These are phyloP conservation scores for Bipolaris zeicola DNA, from an alignment of 2,329 filamentous ascomycete species.

Conservation along the genomic window DNA sequence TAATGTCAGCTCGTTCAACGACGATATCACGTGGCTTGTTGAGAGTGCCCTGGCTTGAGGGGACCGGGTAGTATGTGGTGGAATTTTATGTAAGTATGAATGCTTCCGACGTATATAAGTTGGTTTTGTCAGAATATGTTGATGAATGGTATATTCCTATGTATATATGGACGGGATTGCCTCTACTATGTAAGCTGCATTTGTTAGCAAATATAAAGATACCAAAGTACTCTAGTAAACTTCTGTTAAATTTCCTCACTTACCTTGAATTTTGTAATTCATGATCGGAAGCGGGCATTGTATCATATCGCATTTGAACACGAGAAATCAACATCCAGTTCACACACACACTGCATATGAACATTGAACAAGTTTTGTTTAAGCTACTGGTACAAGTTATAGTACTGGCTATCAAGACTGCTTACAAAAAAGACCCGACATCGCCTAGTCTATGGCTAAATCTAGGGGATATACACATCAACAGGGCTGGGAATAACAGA, in stretches of 20 bases:
- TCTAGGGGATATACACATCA: conserved; percentile 5
- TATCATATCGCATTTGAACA: no score
- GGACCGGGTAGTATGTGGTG: neutral
- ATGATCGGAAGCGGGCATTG: no score
- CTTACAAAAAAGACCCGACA: neutral
- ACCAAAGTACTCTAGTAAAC: no score
- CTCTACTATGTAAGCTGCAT: no score
- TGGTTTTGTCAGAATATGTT: no score
- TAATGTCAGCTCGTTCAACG: conserved; percentile 54
- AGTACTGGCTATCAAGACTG: conserved; percentile 16
- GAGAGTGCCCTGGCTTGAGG: conserved; percentile 15
- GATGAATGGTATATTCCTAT: no score
- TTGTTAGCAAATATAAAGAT: no score
- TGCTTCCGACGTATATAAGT: neutral
- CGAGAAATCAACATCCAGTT: no score
- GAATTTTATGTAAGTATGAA: neutral
- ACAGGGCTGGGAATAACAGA: conserved; percentile 7
- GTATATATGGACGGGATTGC: no score
- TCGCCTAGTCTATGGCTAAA: conserved; percentile 6
- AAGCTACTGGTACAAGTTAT: conserved; percentile 18
- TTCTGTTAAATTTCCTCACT: no score
- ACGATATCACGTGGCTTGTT: conserved; percentile 58
- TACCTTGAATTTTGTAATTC: no score
- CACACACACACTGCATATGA: conserved; percentile 3
- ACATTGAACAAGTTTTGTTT: conserved; percentile 13